A percentile compares a stretch with the other conserved stretches of the same genome.
Conservation (phyloP, 2,329 filamentous ascomycete genomes). For the Neocatenulostroma microsporum region DNA sequence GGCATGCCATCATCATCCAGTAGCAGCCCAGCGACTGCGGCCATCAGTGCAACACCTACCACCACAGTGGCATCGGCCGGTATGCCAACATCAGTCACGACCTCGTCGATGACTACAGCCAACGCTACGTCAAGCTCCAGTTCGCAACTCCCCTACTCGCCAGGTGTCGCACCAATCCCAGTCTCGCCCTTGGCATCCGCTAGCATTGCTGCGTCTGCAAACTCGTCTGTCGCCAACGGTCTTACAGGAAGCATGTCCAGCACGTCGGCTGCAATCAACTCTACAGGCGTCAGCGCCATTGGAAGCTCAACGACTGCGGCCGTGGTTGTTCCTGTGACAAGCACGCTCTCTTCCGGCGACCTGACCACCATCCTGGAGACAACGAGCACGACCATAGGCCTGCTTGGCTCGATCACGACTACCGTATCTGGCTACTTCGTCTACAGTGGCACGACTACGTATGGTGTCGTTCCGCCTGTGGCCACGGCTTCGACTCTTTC, state of each 20-base stretch:
- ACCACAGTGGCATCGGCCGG: too few species aligned
- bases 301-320: slow-evolving; percentile 2
- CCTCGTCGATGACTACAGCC: too few species aligned
- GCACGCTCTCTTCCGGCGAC: slow-evolving; percentile 5
- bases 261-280: background rate
- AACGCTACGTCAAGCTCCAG: too few species aligned
- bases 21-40: too few species aligned
- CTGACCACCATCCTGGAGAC: slow-evolving; percentile 8
- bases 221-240: background rate
- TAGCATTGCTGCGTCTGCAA: slow-evolving; percentile 2
- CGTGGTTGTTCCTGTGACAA: slow-evolving; percentile 7
- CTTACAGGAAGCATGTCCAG: background rate
- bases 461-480: too few species aligned
- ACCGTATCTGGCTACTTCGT: slow-evolving; percentile 12
- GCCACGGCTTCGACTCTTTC: too few species aligned
- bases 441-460: slow-evolving; percentile 10
- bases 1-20: background rate
- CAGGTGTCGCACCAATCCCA: too few species aligned
- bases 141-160: too few species aligned
- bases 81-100: too few species aligned
- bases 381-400: slow-evolving; percentile 9
- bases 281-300: background rate
- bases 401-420: slow-evolving; percentile 3
- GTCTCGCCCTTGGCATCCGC: background rate
- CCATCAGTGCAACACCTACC: too few species aligned